Percentiles rank a stretch among this genome's conserved stretches.
phyloP scores from a whole-genome alignment of 805 yeast genomes.

The Metschnikowia hibisci region DNA sequence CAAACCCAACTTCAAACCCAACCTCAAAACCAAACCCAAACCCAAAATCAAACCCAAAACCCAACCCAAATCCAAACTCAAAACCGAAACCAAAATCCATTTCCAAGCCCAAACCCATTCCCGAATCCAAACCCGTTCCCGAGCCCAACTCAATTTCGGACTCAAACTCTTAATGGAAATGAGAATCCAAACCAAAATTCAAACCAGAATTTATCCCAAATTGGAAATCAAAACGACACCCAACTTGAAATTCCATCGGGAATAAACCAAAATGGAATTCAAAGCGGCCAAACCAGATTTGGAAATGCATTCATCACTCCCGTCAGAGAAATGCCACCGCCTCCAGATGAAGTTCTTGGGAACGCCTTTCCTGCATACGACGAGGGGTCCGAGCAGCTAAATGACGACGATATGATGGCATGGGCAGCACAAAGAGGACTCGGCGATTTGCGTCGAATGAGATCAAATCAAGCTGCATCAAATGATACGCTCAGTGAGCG shows the following conservation, averaged over 20 bases:
- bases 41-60: neutral
- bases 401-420: slow-evolving; percentile 16
- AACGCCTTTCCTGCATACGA: slow-evolving; percentile 7
- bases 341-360: slow-evolving; percentile 13
- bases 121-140: no score
- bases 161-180: no score
- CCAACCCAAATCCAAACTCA: neutral
- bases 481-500: slow-evolving; percentile 6
- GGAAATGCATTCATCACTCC: slow-evolving; percentile 1
- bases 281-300: neutral
- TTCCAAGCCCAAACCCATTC: no score
- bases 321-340: slow-evolving; percentile 8
- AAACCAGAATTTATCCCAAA: neutral
- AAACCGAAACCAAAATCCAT: no score
- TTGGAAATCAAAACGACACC: no score
- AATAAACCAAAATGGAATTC: no score
- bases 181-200: neutral
- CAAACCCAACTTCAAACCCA: neutral
- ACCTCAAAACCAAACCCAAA: neutral
- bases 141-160: no score
- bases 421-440: slow-evolving; percentile 29
- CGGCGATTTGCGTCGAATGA: slow-evolving; percentile 21
- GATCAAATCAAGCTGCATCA: slow-evolving; percentile 3
- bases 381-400: slow-evolving; percentile 2
- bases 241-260: no score